Conservation (phyloP, 2,329 filamentous ascomycete species). For the Calycina marina region DNA sequence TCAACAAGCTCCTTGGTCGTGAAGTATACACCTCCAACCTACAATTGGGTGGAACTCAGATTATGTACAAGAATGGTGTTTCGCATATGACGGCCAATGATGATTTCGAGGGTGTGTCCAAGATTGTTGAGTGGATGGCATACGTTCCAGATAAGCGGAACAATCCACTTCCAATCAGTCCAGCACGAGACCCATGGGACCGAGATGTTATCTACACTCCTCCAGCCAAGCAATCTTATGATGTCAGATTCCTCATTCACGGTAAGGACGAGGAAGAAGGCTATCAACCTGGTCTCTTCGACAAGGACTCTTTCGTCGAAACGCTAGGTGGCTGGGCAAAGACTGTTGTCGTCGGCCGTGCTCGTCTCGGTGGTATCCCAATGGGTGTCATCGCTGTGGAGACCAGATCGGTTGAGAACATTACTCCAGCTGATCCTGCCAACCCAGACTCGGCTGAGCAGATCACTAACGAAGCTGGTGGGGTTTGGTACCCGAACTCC, state of each 20-base stretch:
- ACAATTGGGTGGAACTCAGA: slow-evolving; percentile 98
- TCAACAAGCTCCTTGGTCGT: slow-evolving; percentile 95
- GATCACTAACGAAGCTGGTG: slow-evolving; percentile 85
- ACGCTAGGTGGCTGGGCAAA: slow-evolving; percentile 92
- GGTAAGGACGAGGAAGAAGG: slow-evolving; percentile 69
- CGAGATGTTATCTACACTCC: slow-evolving; percentile 75
- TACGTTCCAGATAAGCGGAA: slow-evolving; percentile 94
- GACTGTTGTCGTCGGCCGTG: slow-evolving; percentile 91
- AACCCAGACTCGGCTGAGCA: slow-evolving; percentile 98
- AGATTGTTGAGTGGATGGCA: slow-evolving; percentile 97
- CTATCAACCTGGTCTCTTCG: slow-evolving; percentile 85
- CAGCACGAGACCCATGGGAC: slow-evolving; percentile 77
- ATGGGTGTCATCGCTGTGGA: slow-evolving; percentile 98
- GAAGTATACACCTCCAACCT: slow-evolving; percentile 99
- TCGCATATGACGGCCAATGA: slow-evolving; percentile 97
- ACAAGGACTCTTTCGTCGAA: slow-evolving; percentile 94
- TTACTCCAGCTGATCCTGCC: slow-evolving; percentile 89
- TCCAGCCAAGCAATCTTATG: slow-evolving; percentile 68
- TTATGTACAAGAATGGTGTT: slow-evolving; percentile 99
- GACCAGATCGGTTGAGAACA: slow-evolving; percentile 89
- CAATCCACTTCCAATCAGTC: slow-evolving; percentile 81
- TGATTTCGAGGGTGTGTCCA: slow-evolving; percentile 93
- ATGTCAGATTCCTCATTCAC: slow-evolving; percentile 84
- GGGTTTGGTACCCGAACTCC: slow-evolving; percentile 99
- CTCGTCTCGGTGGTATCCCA: slow-evolving; percentile 89